These are phyloP conservation scores for Mortierella sp. DNA, from an alignment of 371 early-diverging fungal species.

Conservation along the genomic window DNA sequence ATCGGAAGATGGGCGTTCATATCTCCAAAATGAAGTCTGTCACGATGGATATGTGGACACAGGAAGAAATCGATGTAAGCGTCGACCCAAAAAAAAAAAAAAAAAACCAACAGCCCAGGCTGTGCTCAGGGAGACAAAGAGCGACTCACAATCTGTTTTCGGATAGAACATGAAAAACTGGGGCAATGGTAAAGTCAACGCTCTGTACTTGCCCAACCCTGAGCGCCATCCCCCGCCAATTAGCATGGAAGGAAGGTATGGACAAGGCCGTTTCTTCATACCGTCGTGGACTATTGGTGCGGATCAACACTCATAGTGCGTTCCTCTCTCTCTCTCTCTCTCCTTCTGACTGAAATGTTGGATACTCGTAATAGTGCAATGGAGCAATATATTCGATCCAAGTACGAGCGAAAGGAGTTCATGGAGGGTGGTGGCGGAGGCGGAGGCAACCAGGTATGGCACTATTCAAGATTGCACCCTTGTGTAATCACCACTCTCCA, in stretches of 20 bases:
- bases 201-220: slow-evolving; percentile 73
- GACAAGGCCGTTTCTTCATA: not conserved
- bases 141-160: slow-evolving; percentile 1
- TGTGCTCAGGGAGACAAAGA: no score
- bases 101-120: not conserved
- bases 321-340: not conserved
- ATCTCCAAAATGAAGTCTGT: slow-evolving; percentile 94
- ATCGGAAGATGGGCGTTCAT: slow-evolving; percentile 93
- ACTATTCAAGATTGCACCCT: no score
- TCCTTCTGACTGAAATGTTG: not conserved
- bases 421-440: slow-evolving; percentile 58
- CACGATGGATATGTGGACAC: slow-evolving; percentile 92
- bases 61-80: slow-evolving; percentile 87
- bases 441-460: not conserved
- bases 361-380: slow-evolving; percentile 67
- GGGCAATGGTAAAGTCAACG: slow-evolving; percentile 90
- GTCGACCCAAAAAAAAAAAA: not conserved
- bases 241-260: slow-evolving; percentile 71
- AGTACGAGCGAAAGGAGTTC: slow-evolving; percentile 90
- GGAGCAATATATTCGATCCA: slow-evolving; percentile 91
- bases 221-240: slow-evolving; percentile 73
- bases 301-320: no score
- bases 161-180: slow-evolving; percentile 67
- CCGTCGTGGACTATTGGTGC: no score
- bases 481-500: no score